Evolutionary conservation across 164 flowering plant species (phyloP).

Genomic region (Warburgia ugandensis): DNA sequence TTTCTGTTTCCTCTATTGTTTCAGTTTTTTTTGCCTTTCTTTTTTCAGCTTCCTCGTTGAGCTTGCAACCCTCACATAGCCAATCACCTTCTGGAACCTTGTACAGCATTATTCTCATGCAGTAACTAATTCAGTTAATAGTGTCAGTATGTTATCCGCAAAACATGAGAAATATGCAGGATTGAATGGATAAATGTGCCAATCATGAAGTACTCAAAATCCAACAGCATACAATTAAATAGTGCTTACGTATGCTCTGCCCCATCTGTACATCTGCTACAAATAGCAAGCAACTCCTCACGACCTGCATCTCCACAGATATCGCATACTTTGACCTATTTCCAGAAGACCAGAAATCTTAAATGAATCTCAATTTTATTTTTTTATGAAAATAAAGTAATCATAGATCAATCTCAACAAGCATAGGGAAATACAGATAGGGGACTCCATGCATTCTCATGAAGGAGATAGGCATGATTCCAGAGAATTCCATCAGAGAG

Average conservation of each 20-base stretch:
- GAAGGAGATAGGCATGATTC: no score
- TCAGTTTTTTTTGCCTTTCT: conserved; percentile 33
- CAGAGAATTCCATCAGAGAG: neutral
- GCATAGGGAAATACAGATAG: neutral
- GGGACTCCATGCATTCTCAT: no score
- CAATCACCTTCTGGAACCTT: conserved; percentile 34
- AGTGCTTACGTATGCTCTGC: conserved; percentile 90
- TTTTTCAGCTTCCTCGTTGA: conserved; percentile 39
- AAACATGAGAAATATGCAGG: neutral
- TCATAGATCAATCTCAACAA: neutral
- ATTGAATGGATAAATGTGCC: no score
- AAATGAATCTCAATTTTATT: no score
- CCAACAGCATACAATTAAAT: conserved; percentile 1
- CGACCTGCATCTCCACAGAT: conserved; percentile 98
- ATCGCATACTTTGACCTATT: conserved; percentile 95
- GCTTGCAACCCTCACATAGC: conserved; percentile 84
- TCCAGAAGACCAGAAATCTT: no score
- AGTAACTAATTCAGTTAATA: conserved; percentile 48
- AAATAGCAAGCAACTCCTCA: conserved; percentile 84
- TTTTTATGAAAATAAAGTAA: neutral
- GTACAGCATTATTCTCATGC: conserved; percentile 75
- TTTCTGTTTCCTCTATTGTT: no score
- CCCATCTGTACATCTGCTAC: conserved; percentile 91
- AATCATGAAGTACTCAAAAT: neutral
- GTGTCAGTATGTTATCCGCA: neutral